Base-by-base conservation (phyloP, 768 basidiomycete species). In the Phylloporus rhodoxanthus region DNA sequence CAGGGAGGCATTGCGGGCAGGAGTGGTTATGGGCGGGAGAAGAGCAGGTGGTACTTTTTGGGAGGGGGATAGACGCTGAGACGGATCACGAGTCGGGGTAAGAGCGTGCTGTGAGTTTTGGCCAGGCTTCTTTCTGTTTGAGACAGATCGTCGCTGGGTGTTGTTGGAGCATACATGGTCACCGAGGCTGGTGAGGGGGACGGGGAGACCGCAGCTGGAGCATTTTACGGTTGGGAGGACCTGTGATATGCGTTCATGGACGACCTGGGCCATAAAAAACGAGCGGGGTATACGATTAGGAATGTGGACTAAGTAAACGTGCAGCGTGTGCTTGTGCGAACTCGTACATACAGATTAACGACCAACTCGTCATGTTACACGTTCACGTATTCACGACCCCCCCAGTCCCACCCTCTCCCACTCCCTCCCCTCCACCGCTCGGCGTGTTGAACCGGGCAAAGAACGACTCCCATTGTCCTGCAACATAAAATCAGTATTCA, bases 391-490 rank as follows among this genome's bases (percentile, higher is more conserved):
- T 37, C 43, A 42, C 33, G 34, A 33, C 44, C 25, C 25, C 48
- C 30, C 45, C 34, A 5, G 14, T 30, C 17, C 33, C 40, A 5
- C 33, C 36, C 8, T 26, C 6, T 8, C n/a, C 21, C 28, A 4
- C 13, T 34, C 32, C n/a, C 49, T 39, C 44, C 57, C 11, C 49
- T 5, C 30, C 50, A 10, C 47, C 20, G 9, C 37, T 45, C 9
- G 62, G 30, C 17, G 48, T 8, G 44, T 66, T 67, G 51, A 88
- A 78, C 42, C 85, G 76, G 32, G 84, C 71, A 65, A 91, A 90
- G 70, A 87, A 90, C 28, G 73, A 80, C 45, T 89, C 87, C 87
- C 87, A 90, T 72, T 88, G 86, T 38, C 80, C 87, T 90, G 62
- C 39, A 39, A 32, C 38, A 48, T 20, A 46, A 45, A 45, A 43